A percentile compares a stretch with the other conserved stretches of the same genome.
phyloP scores from a whole-genome alignment of 306 rosid species.

The Clitoria ternatea region DNA sequence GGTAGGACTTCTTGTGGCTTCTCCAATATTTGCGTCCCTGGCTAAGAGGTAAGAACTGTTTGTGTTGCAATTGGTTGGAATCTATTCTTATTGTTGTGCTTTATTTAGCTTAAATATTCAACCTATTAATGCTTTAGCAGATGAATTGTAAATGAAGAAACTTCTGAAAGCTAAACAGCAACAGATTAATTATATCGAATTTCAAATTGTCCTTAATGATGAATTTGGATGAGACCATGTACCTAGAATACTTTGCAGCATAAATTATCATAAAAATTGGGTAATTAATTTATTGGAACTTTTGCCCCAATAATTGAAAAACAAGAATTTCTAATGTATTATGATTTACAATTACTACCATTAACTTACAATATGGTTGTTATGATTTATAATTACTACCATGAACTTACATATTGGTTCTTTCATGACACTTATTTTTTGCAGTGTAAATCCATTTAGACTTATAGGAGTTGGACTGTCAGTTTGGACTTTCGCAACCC shows the following conservation, averaged over 20 bases:
- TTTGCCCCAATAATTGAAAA: not conserved
- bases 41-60: slow-evolving; percentile 46
- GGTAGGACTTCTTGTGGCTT: slow-evolving; percentile 74
- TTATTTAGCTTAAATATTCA: not conserved
- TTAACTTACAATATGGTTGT: not conserved
- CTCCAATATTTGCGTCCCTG: slow-evolving; percentile 61
- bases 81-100: not conserved
- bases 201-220: not conserved
- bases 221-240: not conserved
- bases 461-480: slow-evolving; percentile 85
- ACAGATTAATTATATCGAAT: not conserved
- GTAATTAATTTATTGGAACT: not conserved
- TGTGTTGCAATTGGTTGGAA: not conserved
- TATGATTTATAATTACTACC: not conserved
- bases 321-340: not conserved
- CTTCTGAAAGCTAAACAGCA: slow-evolving; percentile 2
- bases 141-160: not conserved
- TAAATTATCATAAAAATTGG: not conserved
- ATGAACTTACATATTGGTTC: not conserved
- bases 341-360: not conserved
- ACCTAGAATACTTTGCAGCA: not conserved
- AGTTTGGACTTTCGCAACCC: slow-evolving; percentile 72
- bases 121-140: not conserved
- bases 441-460: slow-evolving; percentile 78
- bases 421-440: slow-evolving; percentile 20